These are phyloP conservation scores for Fusarium zealandicum DNA, from an alignment of 2,329 filamentous ascomycete genomes.

Conservation along the genomic window DNA sequence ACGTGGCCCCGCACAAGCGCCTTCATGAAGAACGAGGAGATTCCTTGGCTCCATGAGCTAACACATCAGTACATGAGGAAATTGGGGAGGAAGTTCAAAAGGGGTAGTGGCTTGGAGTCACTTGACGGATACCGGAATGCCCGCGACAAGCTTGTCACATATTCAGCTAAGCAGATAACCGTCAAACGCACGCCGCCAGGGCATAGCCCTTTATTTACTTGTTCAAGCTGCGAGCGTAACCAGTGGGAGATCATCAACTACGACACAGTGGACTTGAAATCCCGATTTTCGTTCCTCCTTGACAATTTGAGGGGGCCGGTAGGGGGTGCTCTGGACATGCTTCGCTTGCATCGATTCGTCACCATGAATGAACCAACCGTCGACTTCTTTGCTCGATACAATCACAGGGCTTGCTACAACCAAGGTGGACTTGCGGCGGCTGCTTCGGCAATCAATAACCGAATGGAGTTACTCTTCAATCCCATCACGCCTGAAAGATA, in stretches of 20 bases:
- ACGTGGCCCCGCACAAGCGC: neutral
- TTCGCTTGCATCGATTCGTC: conserved; percentile 23
- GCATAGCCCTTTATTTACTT: no score
- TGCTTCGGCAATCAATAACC: neutral
- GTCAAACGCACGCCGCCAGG: neutral
- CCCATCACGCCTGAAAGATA: neutral
- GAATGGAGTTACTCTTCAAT: conserved; percentile 4
- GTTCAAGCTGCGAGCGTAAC: no score
- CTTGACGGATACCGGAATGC: no score
- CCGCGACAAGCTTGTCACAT: neutral
- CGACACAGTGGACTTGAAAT: neutral
- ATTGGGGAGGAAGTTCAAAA: no score
- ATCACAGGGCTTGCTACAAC: neutral
- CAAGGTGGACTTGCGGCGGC: neutral
- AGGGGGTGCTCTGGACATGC: conserved; percentile 18
- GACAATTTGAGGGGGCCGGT: conserved; percentile 9
- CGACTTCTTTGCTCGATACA: neutral
- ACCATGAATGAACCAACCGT: neutral
- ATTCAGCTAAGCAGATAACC: neutral
- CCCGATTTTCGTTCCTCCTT: conserved; percentile 5
- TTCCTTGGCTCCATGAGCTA: neutral
- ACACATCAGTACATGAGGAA: no score
- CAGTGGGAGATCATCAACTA: conserved; percentile 18
- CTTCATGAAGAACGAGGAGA: neutral
- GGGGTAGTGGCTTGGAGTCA: neutral